Base-by-base conservation (phyloP, 306 rosid genomes). In the Vicia faba region DNA sequence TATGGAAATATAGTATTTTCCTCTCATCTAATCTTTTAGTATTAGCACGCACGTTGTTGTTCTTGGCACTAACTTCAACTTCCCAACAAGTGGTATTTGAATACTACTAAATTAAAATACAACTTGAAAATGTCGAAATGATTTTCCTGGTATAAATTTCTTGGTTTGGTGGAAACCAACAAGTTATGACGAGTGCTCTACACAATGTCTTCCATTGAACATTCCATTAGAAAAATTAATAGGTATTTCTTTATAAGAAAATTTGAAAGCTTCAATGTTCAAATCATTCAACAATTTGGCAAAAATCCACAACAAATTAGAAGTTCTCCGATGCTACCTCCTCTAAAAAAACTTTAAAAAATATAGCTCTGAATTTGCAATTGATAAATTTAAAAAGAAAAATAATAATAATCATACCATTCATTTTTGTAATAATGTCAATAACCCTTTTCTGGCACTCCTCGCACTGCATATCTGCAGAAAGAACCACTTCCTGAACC, bases 401-500 rank as follows among this genome's bases (percentile, higher is more conserved):
- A 19, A 13, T 65, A 61, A 20, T 28, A 54, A 31, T 11, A 64
- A 56, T 11, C 74, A 41, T 62, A 89, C 95, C 87, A 48, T 75
- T 80, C 88, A 89, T 76, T 80, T 75, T 85, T 8, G 85, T 49
- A 73, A 89, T 87, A 18, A 89, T 75, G 10, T 89, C 89, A 41
- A 88, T 74, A 3, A 87, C 80, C 78, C 91, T 85, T 82, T 81
- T 82, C 59, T 85, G 89, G 70, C 91, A 89, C 31, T 75, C 66
- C 2, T 79, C 65, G 48, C 95, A 89, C 33, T 84, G 72, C 63
- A 89, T 71, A 66, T 89, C 91, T 14, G 95, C 91, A 16, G 81
- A 78, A 25, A 89, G 79, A 55, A 89, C 96, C 67, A 89, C 83
- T 74, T 89, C 87, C 56, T 89, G 96, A 46, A 87, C 82, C 95